Conservation (phyloP, 352 stramenopile species). For the Phytopythium montanum region DNA sequence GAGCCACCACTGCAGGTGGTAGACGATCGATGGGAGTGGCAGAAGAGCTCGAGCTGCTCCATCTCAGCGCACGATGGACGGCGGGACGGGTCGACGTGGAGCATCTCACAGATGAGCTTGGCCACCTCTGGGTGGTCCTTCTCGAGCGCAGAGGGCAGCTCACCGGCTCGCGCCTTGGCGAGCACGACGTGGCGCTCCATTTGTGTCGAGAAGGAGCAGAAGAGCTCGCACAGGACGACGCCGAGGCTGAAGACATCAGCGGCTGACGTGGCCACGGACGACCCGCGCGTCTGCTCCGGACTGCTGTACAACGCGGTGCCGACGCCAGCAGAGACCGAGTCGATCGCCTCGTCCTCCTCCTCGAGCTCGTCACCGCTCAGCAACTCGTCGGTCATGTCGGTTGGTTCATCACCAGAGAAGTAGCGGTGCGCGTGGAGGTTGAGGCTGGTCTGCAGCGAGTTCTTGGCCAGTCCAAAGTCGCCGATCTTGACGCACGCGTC, state of each 20-base stretch:
- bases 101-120: conserved; percentile 43
- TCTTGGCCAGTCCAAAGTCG: conserved; percentile 80
- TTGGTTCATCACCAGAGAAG: conserved; percentile 27
- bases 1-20: background rate
- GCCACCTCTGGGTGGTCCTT: conserved; percentile 39
- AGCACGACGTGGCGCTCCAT: conserved; percentile 75
- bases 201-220: conserved; percentile 69
- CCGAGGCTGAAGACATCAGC: conserved; percentile 78
- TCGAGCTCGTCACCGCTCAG: conserved; percentile 19
- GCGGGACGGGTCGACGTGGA: conserved; percentile 30
- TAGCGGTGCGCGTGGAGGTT: conserved; percentile 55
- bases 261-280: conserved; percentile 34
- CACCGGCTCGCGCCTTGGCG: conserved; percentile 34
- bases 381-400: conserved; percentile 13
- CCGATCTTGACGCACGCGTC: conserved; percentile 80
- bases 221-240: conserved; percentile 69
- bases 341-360: conserved; percentile 19
- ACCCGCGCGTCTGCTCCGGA: conserved; percentile 55
- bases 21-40: background rate
- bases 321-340: conserved; percentile 62
- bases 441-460: conserved; percentile 52
- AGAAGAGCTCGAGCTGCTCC: conserved; percentile 4
- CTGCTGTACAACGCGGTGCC: conserved; percentile 76
- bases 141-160: conserved; percentile 29
- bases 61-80: conserved; percentile 53